phyloP scores from a whole-genome alignment of 2,329 filamentous ascomycete species.

The Fusarium sp. region DNA sequence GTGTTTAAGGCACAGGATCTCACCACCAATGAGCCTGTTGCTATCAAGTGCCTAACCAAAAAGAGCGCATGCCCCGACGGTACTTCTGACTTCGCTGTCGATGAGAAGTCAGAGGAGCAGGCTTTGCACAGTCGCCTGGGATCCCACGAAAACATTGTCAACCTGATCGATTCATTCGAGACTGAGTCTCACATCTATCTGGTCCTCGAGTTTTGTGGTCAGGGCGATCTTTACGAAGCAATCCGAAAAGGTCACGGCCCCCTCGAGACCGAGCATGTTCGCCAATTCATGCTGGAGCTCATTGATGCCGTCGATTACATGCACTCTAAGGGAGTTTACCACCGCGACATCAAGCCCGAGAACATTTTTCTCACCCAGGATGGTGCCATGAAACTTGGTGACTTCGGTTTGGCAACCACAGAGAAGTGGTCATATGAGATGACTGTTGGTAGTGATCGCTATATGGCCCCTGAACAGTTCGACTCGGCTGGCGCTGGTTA shows the following conservation, averaged over 20 bases:
- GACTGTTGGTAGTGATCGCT: constrained; percentile 95
- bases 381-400: constrained; percentile 93
- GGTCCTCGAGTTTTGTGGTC: constrained; percentile 93
- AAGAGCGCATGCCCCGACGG: constrained; percentile 69
- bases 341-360: constrained; percentile 99
- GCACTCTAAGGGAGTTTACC: constrained; percentile 90
- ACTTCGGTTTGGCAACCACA: constrained; percentile 92
- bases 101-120: constrained; percentile 85
- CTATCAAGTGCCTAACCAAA: constrained; percentile 97
- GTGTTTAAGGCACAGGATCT: constrained; percentile 92
- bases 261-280: constrained; percentile 93
- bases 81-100: constrained; percentile 74
- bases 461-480: constrained; percentile 99
- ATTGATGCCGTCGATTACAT: constrained; percentile 90
- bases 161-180: constrained; percentile 90
- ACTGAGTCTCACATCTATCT: constrained; percentile 90
- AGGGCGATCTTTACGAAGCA: constrained; percentile 96
- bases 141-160: constrained; percentile 91
- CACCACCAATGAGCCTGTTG: constrained; percentile 80
- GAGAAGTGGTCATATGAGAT: constrained; percentile 92
- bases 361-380: constrained; percentile 94
- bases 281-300: constrained; percentile 96
- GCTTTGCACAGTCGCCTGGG: constrained; percentile 83
- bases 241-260: constrained; percentile 91
- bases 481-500: constrained; percentile 89